A percentile compares a stretch with the other conserved stretches of the same genome.
Conservation (phyloP, 2,329 filamentous ascomycete species). For the Alternaria sp. region DNA sequence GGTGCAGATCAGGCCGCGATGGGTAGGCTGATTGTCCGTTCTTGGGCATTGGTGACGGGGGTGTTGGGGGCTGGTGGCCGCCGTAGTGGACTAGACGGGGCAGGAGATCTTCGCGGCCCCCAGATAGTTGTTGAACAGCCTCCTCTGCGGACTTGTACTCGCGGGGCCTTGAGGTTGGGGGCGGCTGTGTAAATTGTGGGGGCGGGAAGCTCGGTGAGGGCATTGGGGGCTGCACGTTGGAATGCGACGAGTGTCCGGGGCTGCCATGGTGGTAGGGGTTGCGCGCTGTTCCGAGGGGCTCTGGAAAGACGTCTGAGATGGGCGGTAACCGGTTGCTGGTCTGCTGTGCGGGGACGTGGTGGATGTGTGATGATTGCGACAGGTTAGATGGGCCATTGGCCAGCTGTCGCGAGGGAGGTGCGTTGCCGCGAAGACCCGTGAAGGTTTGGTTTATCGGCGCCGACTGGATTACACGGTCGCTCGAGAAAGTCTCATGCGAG, state of each 20-base stretch:
- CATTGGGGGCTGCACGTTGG: conserved; percentile 70
- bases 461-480: conserved; percentile 95
- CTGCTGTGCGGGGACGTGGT: conserved; percentile 85
- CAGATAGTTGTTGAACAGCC: conserved; percentile 86
- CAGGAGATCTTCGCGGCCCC: conserved; percentile 88
- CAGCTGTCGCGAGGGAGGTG: conserved; percentile 75
- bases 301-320: conserved; percentile 92
- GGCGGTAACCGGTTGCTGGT: conserved; percentile 92
- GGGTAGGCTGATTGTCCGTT: conserved; percentile 38
- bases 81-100: conserved; percentile 96
- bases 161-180: conserved; percentile 66
- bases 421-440: conserved; percentile 74
- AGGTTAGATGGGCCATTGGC: conserved; percentile 83
- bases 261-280: conserved; percentile 66
- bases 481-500: conserved; percentile 87
- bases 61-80: conserved; percentile 90
- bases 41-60: conserved; percentile 75
- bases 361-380: conserved; percentile 85
- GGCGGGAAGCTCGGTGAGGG: conserved; percentile 79
- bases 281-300: conserved; percentile 64
- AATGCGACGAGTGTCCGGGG: conserved; percentile 69
- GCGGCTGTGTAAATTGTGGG: conserved; percentile 55
- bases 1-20: conserved; percentile 42
- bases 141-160: conserved; percentile 97
- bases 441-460: conserved; percentile 95